Percentiles rank a stretch among this genome's conserved stretches.
These are phyloP conservation scores for Ascocoryne sarcoides DNA, from an alignment of 2,329 filamentous ascomycete species.

Conservation along the genomic window DNA sequence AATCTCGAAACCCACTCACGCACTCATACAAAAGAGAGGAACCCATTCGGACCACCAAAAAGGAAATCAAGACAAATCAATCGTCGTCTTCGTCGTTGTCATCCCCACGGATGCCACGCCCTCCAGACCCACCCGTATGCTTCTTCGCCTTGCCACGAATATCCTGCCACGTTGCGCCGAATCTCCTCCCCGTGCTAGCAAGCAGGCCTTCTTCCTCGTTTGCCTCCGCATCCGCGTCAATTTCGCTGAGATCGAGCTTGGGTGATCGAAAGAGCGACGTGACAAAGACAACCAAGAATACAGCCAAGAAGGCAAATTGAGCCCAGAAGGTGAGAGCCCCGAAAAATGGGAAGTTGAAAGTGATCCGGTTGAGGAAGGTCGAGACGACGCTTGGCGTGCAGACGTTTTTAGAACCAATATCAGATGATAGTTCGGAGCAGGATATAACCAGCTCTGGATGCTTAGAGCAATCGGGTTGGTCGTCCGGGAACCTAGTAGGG, in stretches of 20 bases:
- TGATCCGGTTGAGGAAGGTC: slow-evolving; percentile 87
- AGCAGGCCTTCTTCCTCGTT: slow-evolving; percentile 91
- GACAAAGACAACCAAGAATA: slow-evolving; percentile 76
- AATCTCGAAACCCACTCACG: too few species aligned
- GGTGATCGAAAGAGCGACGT: slow-evolving; percentile 75
- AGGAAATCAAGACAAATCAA: too few species aligned
- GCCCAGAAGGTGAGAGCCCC: slow-evolving; percentile 92
- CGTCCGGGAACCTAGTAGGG: slow-evolving; percentile 49
- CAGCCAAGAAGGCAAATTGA: slow-evolving; percentile 79
- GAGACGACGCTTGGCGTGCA: slow-evolving; percentile 90
- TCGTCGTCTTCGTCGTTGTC: slow-evolving; percentile 14
- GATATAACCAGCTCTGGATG: slow-evolving; percentile 65
- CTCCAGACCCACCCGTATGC: slow-evolving; percentile 9
- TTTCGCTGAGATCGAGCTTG: slow-evolving; percentile 61
- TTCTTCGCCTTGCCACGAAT: slow-evolving; percentile 45
- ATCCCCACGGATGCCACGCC: slow-evolving; percentile 17
- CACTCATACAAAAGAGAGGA: too few species aligned
- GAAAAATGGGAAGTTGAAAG: slow-evolving; percentile 91
- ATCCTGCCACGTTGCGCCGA: slow-evolving; percentile 83
- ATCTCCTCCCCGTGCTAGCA: slow-evolving; percentile 70
- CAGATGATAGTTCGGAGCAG: slow-evolving; percentile 69
- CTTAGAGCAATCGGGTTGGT: slow-evolving; percentile 66
- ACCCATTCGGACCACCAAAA: too few species aligned
- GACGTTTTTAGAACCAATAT: slow-evolving; percentile 63
- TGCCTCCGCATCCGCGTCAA: slow-evolving; percentile 83